Evolutionary conservation across 1,284 basidiomycete genomes (phyloP).

Genomic region (Tylopilus orsonianus): DNA sequence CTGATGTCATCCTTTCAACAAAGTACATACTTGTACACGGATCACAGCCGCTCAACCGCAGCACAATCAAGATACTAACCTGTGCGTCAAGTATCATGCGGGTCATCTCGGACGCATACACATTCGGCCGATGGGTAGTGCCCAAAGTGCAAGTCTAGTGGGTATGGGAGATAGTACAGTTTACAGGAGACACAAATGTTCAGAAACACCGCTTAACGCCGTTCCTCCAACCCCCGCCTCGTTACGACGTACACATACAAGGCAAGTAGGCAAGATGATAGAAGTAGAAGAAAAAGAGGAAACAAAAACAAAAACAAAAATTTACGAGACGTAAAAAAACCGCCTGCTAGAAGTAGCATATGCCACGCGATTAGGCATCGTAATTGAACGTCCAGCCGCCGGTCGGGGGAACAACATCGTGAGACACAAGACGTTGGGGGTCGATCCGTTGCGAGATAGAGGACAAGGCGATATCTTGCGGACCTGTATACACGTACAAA

Average conservation of each 20-base stretch:
- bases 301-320: constrained; percentile 3
- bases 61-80: not conserved
- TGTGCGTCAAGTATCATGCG: not conserved
- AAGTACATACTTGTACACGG: not conserved
- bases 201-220: constrained; percentile 13
- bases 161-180: constrained; percentile 30
- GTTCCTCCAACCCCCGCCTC: constrained; percentile 16
- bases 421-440: constrained; percentile 16
- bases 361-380: constrained; percentile 13
- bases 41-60: not conserved
- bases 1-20: constrained; percentile 1
- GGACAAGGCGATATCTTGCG: constrained; percentile 16
- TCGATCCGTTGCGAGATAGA: constrained; percentile 13
- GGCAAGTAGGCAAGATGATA: constrained; percentile 23
- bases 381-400: constrained; percentile 20
- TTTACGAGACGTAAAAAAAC: constrained; percentile 10
- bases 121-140: not conserved
- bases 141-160: constrained; percentile 23
- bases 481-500: constrained; percentile 20
- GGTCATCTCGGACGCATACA: not conserved
- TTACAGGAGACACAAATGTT: constrained; percentile 28
- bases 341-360: constrained; percentile 2
- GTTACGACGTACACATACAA: constrained; percentile 26
- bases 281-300: not conserved
- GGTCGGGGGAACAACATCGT: constrained; percentile 10